phyloP scores from a whole-genome alignment of 805 yeast species.

The Tetrapisispora iriomotensis region DNA sequence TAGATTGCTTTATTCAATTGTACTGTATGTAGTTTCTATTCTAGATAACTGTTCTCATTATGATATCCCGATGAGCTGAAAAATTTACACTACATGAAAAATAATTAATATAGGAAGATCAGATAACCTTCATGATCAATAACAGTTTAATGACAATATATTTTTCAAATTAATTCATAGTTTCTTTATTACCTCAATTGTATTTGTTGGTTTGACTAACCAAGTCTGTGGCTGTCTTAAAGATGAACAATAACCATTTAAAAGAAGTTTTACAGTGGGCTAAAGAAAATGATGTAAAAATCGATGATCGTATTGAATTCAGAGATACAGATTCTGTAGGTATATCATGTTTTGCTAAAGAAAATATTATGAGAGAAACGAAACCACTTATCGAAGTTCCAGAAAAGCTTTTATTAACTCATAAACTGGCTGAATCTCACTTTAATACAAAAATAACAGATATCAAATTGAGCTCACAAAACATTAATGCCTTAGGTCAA shows the following conservation, averaged over 20 bases:
- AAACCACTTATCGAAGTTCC: constrained; percentile 34
- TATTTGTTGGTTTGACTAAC: background rate
- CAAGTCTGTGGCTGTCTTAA: background rate
- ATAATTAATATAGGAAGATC: too few species aligned
- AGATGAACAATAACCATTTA: constrained; percentile 6
- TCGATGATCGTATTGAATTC: constrained; percentile 31
- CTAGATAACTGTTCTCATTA: too few species aligned
- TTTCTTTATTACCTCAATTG: background rate
- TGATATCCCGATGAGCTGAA: too few species aligned
- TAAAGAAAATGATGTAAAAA: constrained; percentile 28
- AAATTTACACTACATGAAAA: too few species aligned
- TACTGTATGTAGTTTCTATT: too few species aligned
- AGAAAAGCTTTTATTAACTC: constrained; percentile 30
- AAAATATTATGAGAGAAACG: constrained; percentile 3
- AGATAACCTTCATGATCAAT: too few species aligned
- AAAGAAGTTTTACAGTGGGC: constrained; percentile 31
- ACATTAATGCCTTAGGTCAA: constrained; percentile 29
- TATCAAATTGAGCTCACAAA: constrained; percentile 5
- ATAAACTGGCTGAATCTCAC: constrained; percentile 26
- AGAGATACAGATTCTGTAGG: constrained; percentile 26
- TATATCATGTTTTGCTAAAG: constrained; percentile 24
- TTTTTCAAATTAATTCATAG: too few species aligned
- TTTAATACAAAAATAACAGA: constrained; percentile 14
- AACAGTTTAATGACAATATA: too few species aligned
- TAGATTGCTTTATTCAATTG: too few species aligned